A percentile compares a stretch with the other conserved stretches of the same genome.
Evolutionary conservation across 2,329 filamentous ascomycete genomes (phyloP).

Genomic region (Fusarium verrucosum): DNA sequence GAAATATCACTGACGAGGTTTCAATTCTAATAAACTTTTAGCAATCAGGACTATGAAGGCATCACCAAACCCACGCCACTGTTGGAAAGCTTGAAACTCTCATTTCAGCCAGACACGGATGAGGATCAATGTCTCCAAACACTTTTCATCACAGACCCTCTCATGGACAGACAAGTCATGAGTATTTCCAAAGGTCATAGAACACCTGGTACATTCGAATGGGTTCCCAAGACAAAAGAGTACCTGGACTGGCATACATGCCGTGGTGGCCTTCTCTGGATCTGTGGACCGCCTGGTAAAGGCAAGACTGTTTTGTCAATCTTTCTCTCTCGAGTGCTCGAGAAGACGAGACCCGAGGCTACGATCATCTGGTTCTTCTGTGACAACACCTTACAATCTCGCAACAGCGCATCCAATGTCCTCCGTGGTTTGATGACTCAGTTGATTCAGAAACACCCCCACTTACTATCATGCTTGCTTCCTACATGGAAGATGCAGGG

Average conservation of each 20-base stretch:
- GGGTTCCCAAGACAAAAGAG: conserved; percentile 2
- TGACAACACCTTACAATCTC: background rate
- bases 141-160: conserved; percentile 12
- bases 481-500: background rate
- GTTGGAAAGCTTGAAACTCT: background rate
- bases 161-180: conserved; percentile 1
- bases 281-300: conserved; percentile 7
- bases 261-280: conserved; percentile 1
- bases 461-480: background rate
- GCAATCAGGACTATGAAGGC: background rate
- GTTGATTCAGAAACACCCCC: background rate
- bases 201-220: conserved; percentile 15
- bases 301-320: conserved; percentile 19
- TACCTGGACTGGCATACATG: background rate
- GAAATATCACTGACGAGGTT: too few species aligned
- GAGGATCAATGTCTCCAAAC: conserved; percentile 3
- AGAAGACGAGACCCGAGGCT: background rate
- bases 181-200: background rate
- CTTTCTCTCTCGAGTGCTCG: background rate
- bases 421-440: conserved; percentile 4
- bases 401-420: conserved; percentile 1
- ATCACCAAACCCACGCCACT: background rate
- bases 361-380: conserved; percentile 18
- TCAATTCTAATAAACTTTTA: background rate
- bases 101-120: background rate